Base-by-base conservation (phyloP, 371 early-diverging fungal species). In the Mortierella polycephala region DNA sequence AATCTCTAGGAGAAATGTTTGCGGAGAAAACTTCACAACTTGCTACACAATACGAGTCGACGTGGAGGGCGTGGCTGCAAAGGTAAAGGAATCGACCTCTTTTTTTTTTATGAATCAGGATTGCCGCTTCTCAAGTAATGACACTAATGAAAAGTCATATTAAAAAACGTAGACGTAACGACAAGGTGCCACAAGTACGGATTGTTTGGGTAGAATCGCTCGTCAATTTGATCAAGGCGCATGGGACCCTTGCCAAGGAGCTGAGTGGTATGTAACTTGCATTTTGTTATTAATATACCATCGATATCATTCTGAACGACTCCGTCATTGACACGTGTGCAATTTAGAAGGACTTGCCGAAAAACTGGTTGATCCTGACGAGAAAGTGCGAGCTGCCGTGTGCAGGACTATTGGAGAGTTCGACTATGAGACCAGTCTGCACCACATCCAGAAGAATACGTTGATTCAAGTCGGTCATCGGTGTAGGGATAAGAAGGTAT, bases 281-380 rank as follows among this genome's bases (percentile, higher is more conserved):
- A 37, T 16, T 55, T 39, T 16, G 0, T 30, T 30, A 30, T 30
- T 30, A 30, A 30, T 16, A 46, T 16, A 45, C 4, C 7, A 14
- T 37, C 13, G 30, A 8, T 16, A 51, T 49, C 18, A 5, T 57
- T 64, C 30, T 2, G 11, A 39, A 13, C 8, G 12, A 10, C 6
- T 5, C 14, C 5, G 30, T 40, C n/a, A 2, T 30, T 7, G 42
- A 13, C n/a, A 9, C 23, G 30, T 49, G 14, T 39, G 40, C 51
- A n/a, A 9, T 16, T 5, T 80, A 89, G 92, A 84, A 7, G 83
- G 86, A 6, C 74, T 96, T n/a, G 86, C 82, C 30, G 87, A 89
- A 54, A 95, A 94, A 74, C 71, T 96, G 21, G 74, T 87, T 14
- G 99, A 99, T 79, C 94, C 95, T 0, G 98, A 99, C 61, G 98